phyloP scores from a whole-genome alignment of 2,329 filamentous ascomycete species.

The Talaromyces verruculosus region DNA sequence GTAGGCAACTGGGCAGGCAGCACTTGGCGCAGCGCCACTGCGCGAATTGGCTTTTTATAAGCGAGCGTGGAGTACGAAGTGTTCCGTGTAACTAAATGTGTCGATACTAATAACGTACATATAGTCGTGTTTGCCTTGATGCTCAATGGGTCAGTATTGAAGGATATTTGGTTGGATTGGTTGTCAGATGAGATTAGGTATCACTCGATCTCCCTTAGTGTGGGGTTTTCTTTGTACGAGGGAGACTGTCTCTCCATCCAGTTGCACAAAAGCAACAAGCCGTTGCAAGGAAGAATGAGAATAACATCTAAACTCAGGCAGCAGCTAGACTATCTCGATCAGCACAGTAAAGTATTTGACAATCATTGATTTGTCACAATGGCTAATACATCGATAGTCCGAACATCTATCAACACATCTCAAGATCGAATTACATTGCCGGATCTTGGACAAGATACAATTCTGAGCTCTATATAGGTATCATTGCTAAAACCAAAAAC shows the following conservation, averaged over 20 bases:
- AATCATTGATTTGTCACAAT: neutral
- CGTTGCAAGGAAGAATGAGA: neutral
- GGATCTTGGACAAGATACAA: neutral
- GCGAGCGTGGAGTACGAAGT: neutral
- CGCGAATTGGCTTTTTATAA: neutral
- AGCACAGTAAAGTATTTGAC: neutral
- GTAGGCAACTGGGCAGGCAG: conserved; percentile 1
- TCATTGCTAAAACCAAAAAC: neutral
- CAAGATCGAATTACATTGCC: neutral
- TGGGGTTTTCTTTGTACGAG: neutral
- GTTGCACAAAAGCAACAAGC: neutral
- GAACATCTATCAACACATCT: neutral
- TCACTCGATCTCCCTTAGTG: neutral
- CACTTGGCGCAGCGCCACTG: neutral
- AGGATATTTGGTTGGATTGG: neutral
- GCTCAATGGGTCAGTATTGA: neutral
- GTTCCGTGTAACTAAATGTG: neutral
- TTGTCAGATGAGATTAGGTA: neutral
- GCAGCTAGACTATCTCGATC: neutral
- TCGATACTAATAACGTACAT: neutral
- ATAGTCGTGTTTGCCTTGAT: neutral
- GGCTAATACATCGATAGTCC: neutral
- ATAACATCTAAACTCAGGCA: neutral
- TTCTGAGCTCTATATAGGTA: neutral
- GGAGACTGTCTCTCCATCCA: neutral